Evolutionary conservation across 768 basidiomycete genomes (phyloP), one percentile per base, ranked within the genome.

Genomic region (Lactarius sanguifluus): DNA sequence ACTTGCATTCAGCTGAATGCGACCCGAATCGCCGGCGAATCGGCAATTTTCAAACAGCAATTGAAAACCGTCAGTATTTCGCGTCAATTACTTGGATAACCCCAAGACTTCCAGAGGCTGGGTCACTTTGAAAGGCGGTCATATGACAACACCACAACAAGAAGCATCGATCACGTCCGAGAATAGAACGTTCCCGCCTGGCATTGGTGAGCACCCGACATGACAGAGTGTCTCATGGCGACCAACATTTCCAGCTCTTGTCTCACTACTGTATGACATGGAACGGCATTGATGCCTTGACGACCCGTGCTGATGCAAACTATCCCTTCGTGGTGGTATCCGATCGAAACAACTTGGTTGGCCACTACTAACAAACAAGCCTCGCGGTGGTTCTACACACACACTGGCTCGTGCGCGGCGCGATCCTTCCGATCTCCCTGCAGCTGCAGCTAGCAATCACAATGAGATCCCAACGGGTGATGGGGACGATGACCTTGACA

Each of bases 301-400:
- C 10, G 79, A 72, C 10, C 80, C 98, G 1, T 77, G 98, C 16
- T 80, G 86, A 3, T 83, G 84, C 52, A 98, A 96, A 75, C 85
- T 86, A 0, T 91, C 88, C 77, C 89, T 97, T 73, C 80, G 81
- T 41, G 77, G 80, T 28, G 92, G 97, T 76, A 82, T 94, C 66
- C 75, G 79, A n/a, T 78, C 78, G 36, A 89, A 91, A 43, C 80
- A 77, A 13, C 84, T 97, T 15, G 96, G 95, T 28, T 96, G 92
- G 13, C 95, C 94, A 8, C 79, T 34, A 34, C 32, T 34, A 34
- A 88, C 91, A 41, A 18, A 28, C 36, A 81, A 85, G 71, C 96
- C 96, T 72, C 81, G 56, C 89, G 92, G 85, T 40, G 94, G 96
- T 97, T 97, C 72, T 97, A 59, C 96, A 98, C 73, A 86, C 88